Evolutionary conservation across 805 yeast genomes (phyloP), one percentile per base, ranked within the genome.

Genomic region (Cyberlindnera subsufficiens): DNA sequence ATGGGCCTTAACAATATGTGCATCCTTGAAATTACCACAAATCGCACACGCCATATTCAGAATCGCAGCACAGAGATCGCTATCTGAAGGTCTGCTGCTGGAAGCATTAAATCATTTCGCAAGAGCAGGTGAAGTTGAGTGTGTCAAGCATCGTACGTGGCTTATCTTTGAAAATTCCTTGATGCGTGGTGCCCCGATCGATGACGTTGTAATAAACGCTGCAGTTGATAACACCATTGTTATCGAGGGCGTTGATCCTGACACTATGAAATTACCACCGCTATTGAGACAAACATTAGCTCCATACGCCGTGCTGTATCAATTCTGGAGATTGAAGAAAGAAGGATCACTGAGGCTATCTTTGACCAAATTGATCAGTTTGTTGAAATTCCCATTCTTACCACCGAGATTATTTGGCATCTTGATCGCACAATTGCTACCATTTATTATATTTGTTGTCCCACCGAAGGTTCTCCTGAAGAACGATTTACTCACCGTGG

Each of bases 1-100:
- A 59, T 85, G 91, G 91, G 75, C 82, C 36, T 64, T 85, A 40
- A 75, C 86, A 3, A 67, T 85, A 5, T 83, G 91, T 64, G 85
- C 89, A 11, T 73, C 80, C 51, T 67, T 84, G 58, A 76, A 74
- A 52, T 59, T 84, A 34, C 69, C 78, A n/a, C 63, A 71, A 7
- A 78, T 85, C 11, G 78, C 85, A 0, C 70, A 71, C 44, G 66
- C 71, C 29, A 65, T 85, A 4, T 81, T 74, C 59, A 46, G 61
- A 19, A 58, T 42, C 30, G 61, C 60, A 16, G 62, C 55, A 4
- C 62, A 58, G 38, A 47, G 50, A 31, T 53, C 62, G 2, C 36
- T 58, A 18, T 8, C 47, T 0, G 39, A 42, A 33, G 60, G 60
- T 1, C 38, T 52, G 16, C 22, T 79, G 9, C 71, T 72, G 44